These are phyloP conservation scores for Pseudogymnoascus sp. DNA, from an alignment of 2,329 filamentous ascomycete species.

Conservation along the genomic window DNA sequence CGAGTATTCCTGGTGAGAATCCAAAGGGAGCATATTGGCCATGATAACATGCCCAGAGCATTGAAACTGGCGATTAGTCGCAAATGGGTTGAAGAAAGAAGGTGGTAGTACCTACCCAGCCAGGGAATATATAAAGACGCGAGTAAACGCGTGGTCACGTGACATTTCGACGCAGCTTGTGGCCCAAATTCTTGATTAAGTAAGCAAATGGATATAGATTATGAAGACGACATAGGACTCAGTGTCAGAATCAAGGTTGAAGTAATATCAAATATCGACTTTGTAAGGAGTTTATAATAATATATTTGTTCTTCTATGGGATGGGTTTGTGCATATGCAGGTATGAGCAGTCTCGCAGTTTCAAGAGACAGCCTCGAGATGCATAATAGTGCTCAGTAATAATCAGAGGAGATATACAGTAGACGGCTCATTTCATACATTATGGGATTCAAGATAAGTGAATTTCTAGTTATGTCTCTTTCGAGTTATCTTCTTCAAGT, in stretches of 20 bases:
- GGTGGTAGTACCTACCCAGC: neutral
- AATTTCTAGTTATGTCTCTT: neutral
- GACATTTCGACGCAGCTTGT: neutral
- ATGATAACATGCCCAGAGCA: neutral
- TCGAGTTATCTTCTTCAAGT: neutral
- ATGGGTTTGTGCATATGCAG: neutral
- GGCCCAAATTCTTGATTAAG: neutral
- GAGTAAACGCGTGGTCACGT: neutral
- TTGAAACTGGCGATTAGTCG: neutral
- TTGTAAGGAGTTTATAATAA: neutral
- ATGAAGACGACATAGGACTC: neutral
- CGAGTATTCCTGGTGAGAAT: conserved; percentile 8
- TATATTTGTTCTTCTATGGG: neutral
- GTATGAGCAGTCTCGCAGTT: neutral
- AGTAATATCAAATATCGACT: neutral
- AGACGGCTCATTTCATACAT: neutral
- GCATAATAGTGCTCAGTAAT: neutral
- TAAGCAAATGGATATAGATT: neutral
- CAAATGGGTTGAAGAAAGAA: neutral
- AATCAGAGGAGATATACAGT: neutral
- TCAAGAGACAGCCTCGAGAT: neutral
- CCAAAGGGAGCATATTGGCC: neutral
- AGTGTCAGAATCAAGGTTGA: neutral
- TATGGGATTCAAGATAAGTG: neutral
- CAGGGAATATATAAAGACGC: neutral